Conservation (phyloP, 1,284 basidiomycete genomes). For the Neolentinus lepideus region DNA sequence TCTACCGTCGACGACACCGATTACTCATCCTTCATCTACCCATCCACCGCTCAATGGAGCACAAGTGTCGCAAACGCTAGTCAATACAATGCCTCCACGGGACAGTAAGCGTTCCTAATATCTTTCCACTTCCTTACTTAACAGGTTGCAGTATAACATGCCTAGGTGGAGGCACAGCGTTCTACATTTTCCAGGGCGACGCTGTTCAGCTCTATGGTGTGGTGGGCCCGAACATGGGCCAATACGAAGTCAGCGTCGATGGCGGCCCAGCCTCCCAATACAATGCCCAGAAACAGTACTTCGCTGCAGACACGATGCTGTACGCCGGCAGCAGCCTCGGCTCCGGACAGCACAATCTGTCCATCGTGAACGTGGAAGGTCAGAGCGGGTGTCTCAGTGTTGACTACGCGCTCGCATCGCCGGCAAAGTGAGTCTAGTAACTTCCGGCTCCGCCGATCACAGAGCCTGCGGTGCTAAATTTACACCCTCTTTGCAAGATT, state of each 20-base stretch:
- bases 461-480: too few species aligned
- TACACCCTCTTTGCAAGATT: background rate
- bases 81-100: conserved; percentile 21
- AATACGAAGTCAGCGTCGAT: conserved; percentile 30
- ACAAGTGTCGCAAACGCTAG: conserved; percentile 12
- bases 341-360: conserved; percentile 23
- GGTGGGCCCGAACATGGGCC: conserved; percentile 26
- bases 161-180: background rate
- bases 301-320: conserved; percentile 26
- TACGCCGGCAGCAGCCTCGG: conserved; percentile 28
- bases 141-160: background rate
- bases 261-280: conserved; percentile 17
- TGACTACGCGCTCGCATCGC: background rate
- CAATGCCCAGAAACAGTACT: conserved; percentile 23
- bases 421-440: background rate
- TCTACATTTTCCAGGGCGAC: conserved; percentile 21
- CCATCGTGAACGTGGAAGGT: background rate
- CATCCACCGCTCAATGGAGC: conserved; percentile 14
- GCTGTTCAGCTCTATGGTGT: conserved; percentile 32
- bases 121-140: conserved; percentile 8
- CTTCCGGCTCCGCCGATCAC: too few species aligned
- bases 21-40: conserved; percentile 16
- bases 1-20: conserved; percentile 18
- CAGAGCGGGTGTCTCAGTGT: background rate
- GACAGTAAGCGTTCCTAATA: conserved; percentile 21